phyloP scores from a whole-genome alignment of 768 basidiomycete species.

The Suillus clintonianus region DNA sequence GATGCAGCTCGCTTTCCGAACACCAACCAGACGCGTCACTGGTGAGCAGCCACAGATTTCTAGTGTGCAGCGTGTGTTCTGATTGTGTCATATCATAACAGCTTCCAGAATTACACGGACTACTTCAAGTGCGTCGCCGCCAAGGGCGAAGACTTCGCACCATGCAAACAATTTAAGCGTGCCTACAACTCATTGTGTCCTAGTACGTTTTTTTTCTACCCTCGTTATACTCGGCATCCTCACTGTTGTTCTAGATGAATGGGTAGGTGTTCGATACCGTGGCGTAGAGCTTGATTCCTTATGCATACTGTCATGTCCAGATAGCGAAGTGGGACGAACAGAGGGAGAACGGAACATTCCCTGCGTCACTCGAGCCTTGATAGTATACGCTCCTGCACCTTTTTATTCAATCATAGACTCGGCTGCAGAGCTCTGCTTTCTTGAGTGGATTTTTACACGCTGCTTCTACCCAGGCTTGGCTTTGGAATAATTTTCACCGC shows the following conservation, averaged over 20 bases:
- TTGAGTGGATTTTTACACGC: not conserved
- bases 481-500: not conserved
- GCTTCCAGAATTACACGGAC: slow-evolving; percentile 96
- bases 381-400: slow-evolving; percentile 7
- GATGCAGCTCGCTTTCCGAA: slow-evolving; percentile 82
- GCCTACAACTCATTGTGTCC: slow-evolving; percentile 97
- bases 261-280: slow-evolving; percentile 54
- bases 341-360: slow-evolving; percentile 90
- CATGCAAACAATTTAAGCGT: slow-evolving; percentile 98
- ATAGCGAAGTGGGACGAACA: slow-evolving; percentile 92
- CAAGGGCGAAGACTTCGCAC: slow-evolving; percentile 97
- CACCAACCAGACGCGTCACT: slow-evolving; percentile 94
- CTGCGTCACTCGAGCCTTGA: slow-evolving; percentile 84
- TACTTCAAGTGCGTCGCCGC: slow-evolving; percentile 97
- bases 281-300: slow-evolving; percentile 1
- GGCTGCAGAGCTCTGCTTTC: not conserved
- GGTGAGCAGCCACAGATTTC: slow-evolving; percentile 52
- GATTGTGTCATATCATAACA: slow-evolving; percentile 28
- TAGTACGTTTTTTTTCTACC: slow-evolving; percentile 58
- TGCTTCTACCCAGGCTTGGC: not conserved
- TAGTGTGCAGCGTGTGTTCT: not conserved
- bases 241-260: slow-evolving; percentile 67
- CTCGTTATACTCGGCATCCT: slow-evolving; percentile 2
- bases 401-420: slow-evolving; percentile 2
- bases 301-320: slow-evolving; percentile 39